A percentile compares a stretch with the other conserved stretches of the same genome.
phyloP scores from a whole-genome alignment of 129 eudicot species.

The Daucus carota region DNA sequence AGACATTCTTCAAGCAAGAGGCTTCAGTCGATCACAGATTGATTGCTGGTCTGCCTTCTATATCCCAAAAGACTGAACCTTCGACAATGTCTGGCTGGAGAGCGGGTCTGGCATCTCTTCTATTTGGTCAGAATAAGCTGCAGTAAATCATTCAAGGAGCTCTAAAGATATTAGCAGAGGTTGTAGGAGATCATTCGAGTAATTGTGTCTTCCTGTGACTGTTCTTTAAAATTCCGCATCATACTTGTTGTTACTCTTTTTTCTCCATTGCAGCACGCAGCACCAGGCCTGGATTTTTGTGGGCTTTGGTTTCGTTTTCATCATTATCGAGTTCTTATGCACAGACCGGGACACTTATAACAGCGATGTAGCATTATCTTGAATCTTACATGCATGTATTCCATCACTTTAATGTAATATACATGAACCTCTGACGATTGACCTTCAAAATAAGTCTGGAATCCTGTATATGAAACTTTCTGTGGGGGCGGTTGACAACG shows the following conservation, averaged over 20 bases:
- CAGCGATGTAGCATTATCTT: too few species aligned
- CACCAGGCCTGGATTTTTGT: neutral
- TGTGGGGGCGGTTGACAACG: too few species aligned
- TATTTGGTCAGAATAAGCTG: constrained; percentile 20
- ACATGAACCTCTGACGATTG: neutral
- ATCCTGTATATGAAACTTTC: too few species aligned
- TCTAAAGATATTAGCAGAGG: neutral
- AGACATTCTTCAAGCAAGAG: constrained; percentile 15
- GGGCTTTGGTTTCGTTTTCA: neutral
- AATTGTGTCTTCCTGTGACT: neutral
- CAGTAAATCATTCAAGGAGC: constrained; percentile 6
- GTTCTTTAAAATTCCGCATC: neutral
- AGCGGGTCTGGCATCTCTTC: constrained; percentile 22
- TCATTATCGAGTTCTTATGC: neutral
- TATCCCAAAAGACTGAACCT: constrained; percentile 18
- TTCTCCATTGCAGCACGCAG: neutral
- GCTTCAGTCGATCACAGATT: constrained; percentile 6
- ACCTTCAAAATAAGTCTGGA: too few species aligned
- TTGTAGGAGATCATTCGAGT: neutral
- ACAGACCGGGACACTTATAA: too few species aligned
- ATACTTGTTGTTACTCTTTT: neutral
- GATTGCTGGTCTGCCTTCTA: constrained; percentile 21
- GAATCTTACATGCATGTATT: too few species aligned
- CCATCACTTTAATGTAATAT: too few species aligned
- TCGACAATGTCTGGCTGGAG: constrained; percentile 36